Base-by-base conservation (phyloP, 2,329 filamentous ascomycete species). In the Geosmithia morbida region DNA sequence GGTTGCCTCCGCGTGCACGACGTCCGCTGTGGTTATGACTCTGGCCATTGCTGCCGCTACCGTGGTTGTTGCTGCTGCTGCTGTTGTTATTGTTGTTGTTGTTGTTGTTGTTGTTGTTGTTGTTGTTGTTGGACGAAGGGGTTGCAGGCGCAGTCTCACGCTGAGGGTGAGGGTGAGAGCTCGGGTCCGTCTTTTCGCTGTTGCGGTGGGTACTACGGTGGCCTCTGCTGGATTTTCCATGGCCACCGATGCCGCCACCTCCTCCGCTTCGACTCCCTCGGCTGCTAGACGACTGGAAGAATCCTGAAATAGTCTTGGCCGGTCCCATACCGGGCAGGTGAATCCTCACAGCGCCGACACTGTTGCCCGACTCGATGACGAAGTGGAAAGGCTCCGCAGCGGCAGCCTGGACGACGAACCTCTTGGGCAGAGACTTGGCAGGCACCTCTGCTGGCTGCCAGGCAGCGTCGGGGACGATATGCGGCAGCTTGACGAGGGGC, bases 401-500 rank as follows among this genome's bases (percentile, higher is more conserved):
- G 19, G 57, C 52, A 14, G 63, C 52, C 43, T 67, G 59, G 17
- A 78, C 60, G 29, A 66, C 56, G 41, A 79, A 70, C 52, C 66
- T 71, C 50, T 67, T 69, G 1, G 71, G 74, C 13, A 80, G 63
- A 1, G 74, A 67, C 56, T 78, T 81, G 37, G 67, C 65, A 45
- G 72, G 71, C 41, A 72, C 66, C 13, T 68, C 59, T 7, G 74
- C 76, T 14, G 79, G 74, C 48, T 73, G 69, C 80, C 81, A 86
- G 16, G 79, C 75, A 37, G 74, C 71, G 37, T 77, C 72, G 1
- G 82, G 80, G 4, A 73, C 72, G 48, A 72, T 72, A 44, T 72
- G 69, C 7, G 84, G 84, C n/a, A 88, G 65, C 48, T 74, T 75
- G 20, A 88, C 78, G 19, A 75, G 71, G 0, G 84, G 84, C n/a